Evolutionary conservation across 352 stramenopile genomes (phyloP).

Genomic region (Phytophthora aleatoria): DNA sequence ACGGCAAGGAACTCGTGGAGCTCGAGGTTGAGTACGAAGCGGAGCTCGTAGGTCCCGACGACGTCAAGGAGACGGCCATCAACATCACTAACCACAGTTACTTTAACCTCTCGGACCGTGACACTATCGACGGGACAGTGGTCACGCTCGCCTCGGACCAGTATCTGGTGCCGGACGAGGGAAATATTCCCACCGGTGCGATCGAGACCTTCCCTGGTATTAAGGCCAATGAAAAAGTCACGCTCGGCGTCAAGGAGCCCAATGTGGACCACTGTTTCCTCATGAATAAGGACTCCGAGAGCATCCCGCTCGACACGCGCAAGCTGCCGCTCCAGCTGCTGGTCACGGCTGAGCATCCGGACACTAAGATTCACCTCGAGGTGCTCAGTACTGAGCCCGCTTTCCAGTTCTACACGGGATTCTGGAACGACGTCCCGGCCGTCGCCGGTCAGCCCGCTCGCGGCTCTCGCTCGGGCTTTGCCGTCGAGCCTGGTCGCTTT

Average conservation of each 20-base stretch:
- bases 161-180: conserved; percentile 30
- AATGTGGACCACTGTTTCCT: conserved; percentile 40
- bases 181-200: conserved; percentile 32
- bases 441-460: conserved; percentile 27
- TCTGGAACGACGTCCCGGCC: conserved; percentile 39
- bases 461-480: conserved; percentile 33
- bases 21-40: conserved; percentile 33
- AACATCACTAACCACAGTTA: conserved; percentile 43
- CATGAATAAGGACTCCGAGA: conserved; percentile 34
- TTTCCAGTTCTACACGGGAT: conserved; percentile 41
- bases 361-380: conserved; percentile 34
- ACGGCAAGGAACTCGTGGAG: conserved; percentile 34
- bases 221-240: conserved; percentile 29
- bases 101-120: conserved; percentile 34
- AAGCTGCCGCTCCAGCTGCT: conserved; percentile 29
- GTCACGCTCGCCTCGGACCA: conserved; percentile 33
- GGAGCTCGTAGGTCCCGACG: conserved; percentile 26
- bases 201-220: conserved; percentile 35
- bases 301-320: conserved; percentile 34
- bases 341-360: conserved; percentile 30
- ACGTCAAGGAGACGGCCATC: conserved; percentile 34
- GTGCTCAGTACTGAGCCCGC: conserved; percentile 32
- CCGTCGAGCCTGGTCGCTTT: conserved; percentile 30
- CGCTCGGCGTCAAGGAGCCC: conserved; percentile 32
- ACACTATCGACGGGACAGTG: conserved; percentile 35